These are phyloP conservation scores for Poa pratensis DNA, from an alignment of 176 grass and related monocot species.

Conservation along the genomic window DNA sequence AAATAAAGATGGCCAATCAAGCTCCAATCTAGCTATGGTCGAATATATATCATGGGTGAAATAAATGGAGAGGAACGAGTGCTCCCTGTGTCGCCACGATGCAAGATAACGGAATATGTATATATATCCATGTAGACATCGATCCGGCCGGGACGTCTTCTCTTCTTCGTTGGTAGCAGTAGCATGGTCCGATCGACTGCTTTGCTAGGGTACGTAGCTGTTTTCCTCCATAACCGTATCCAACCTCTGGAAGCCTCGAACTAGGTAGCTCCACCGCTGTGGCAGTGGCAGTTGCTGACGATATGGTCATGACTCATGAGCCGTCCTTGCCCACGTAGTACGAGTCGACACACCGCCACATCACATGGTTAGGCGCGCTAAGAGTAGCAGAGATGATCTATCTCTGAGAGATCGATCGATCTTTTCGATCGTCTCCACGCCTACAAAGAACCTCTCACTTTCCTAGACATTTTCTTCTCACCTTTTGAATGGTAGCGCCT, in stretches of 20 bases:
- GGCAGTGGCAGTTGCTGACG: background rate
- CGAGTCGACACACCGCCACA: too few relatives aligned
- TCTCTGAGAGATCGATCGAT: too few relatives aligned
- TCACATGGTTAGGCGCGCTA: conserved; percentile 22
- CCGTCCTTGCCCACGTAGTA: too few relatives aligned
- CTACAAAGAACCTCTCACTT: too few relatives aligned
- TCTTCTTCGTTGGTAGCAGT: background rate
- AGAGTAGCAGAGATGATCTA: background rate
- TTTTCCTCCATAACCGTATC: background rate
- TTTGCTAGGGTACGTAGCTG: background rate
- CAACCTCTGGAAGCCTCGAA: background rate
- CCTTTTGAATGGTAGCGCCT: background rate
- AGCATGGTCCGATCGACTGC: background rate
- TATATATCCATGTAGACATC: background rate
- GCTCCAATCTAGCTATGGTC: too few relatives aligned
- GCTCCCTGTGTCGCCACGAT: background rate
- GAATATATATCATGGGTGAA: too few relatives aligned
- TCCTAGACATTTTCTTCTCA: too few relatives aligned
- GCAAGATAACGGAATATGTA: background rate
- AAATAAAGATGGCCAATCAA: too few relatives aligned
- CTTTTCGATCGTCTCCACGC: too few relatives aligned
- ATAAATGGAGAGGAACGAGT: too few relatives aligned
- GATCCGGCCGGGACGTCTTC: background rate
- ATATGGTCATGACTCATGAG: background rate
- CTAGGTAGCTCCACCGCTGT: background rate